Base-by-base conservation (phyloP, 768 basidiomycete genomes). In the Rhizopogon vesiculosus region DNA sequence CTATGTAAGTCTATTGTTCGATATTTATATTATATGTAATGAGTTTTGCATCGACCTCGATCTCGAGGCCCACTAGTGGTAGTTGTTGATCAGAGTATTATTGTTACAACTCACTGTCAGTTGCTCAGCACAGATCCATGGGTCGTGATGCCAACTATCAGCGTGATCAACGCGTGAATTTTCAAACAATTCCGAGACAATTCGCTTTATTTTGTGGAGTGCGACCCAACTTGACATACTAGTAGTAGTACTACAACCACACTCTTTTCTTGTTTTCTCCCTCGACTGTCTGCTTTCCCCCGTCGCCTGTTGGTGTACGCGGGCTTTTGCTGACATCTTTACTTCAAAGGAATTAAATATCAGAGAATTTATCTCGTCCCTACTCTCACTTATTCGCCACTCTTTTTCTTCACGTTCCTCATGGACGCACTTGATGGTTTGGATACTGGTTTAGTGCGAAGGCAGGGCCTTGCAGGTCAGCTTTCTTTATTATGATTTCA, bases 131-230 rank as follows among this genome's bases (percentile, higher is more conserved):
- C 35, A 18, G 5, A 51, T 29, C 28, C 12, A 31, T n/a, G 29
- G 48, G 69, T 71, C 42, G 69, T 61, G 68, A 71, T 68, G 68
- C 69, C 68, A 69, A 69, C 68, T 38, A 41, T 6, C 7, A 12
- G 25, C 25, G 25, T 25, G 5, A 15, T 12, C 28, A 49, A 40
- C 41, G 8, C 35, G 19, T 35, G 29, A 31, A 50, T 44, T 40
- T 29, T 22, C 55, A 25, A 16, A 18, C 5, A 29, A 38, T 16
- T 5, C 25, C 4, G 25, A 25, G 5, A 4, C 25, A 39, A 22
- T 18, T 28, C 3, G 0, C 31, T 13, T 33, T 50, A 31, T 50
- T 40, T 22, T n/a, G 35, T 56, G 62, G 53, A 59, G 64, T 59
- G 62, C 54, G 59, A 64, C 19, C 48, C 29, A 29, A 40, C 31